Evolutionary conservation across 495 filamentous ascomycete genomes (phyloP).

Genomic region (Aspergillus nanangensis): DNA sequence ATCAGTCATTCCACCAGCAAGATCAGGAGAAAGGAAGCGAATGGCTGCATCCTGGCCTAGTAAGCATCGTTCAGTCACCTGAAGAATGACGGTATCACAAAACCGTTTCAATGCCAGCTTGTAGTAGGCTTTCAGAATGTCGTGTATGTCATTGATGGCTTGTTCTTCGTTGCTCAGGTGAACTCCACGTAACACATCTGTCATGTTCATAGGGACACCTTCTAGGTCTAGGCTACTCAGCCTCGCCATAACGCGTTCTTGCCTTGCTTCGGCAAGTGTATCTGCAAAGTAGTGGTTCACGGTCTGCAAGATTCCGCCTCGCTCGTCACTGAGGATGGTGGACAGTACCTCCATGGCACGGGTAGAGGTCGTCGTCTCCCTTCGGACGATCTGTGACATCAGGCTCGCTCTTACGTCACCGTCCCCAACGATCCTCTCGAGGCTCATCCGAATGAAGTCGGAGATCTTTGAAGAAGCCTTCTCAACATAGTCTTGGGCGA

Average conservation of each 20-base stretch:
- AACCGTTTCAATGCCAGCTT: slow-evolving; percentile 29
- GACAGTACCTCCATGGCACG: background rate
- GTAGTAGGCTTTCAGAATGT: slow-evolving; percentile 36
- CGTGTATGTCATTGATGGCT: slow-evolving; percentile 33
- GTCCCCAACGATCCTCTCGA: slow-evolving; percentile 6
- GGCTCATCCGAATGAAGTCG: background rate
- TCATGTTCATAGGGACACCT: background rate
- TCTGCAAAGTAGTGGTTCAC: slow-evolving; percentile 31
- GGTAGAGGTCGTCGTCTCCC: background rate
- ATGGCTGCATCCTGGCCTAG: background rate
- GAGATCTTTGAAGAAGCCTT: slow-evolving; percentile 5
- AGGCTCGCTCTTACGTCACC: slow-evolving; percentile 5
- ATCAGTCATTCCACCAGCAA: slow-evolving; percentile 22
- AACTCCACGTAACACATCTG: background rate
- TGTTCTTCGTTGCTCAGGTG: slow-evolving; percentile 27
- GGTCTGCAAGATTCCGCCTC: slow-evolving; percentile 29
- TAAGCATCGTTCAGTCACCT: slow-evolving; percentile 4
- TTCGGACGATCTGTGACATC: background rate
- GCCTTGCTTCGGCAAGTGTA: slow-evolving; percentile 19
- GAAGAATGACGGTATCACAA: slow-evolving; percentile 22
- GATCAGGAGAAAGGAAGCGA: slow-evolving; percentile 8
- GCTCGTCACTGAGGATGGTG: slow-evolving; percentile 27
- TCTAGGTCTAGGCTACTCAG: background rate
- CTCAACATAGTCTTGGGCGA: slow-evolving; percentile 21
- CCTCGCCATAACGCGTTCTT: slow-evolving; percentile 13